Base-by-base conservation (phyloP, 2,329 filamentous ascomycete genomes). In the Emergomyces orientalis region DNA sequence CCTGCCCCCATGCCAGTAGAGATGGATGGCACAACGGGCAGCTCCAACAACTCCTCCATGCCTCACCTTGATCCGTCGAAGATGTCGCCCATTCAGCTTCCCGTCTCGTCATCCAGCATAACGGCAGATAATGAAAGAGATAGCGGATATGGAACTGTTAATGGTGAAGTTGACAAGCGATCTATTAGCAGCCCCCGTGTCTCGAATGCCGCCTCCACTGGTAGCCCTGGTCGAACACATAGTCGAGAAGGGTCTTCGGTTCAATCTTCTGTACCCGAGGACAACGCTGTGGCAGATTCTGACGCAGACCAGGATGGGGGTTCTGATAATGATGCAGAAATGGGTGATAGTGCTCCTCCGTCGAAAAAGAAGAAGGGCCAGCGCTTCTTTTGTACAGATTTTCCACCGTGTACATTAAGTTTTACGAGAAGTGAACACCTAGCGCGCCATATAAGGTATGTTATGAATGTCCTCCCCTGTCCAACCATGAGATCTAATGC, bases 381-480 rank as follows among this genome's bases (percentile, higher is more conserved):
- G 74, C 86, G 91, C 55, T 99, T 99, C 76, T 97, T 93, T 76
- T 99, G 94, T 77, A 95, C 89, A 3, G 91, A 96, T 39, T 97
- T 91, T 69, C 93, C 93, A 32, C 92, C 92, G 3, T 99, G 94
- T 76, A 92, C 88, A 71, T 76, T 99, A 63, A 97, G 91, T 75
- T 99, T 99, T 73, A 97, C 94, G 0, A 82, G 94, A 65, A 97
- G 93, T 72, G 94, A 99, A 74, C 94, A 99, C 79, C 77, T 99
- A 65, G 93, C 93, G 19, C 85, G 94, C 60, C 94, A 99, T 72
- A 97, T 99, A 69, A 86, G 92, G 88, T 92, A 82, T 66, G 79
- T 74, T 62, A 62, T 51, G 30, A 45, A 39, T 7, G 22, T 52
- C 59, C 49, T 14, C n/a, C n/a, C 47, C 22, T 27, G 17, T 25